Evolutionary conservation across 495 filamentous ascomycete species (phyloP).

Genomic region (Penicillium argentinense): DNA sequence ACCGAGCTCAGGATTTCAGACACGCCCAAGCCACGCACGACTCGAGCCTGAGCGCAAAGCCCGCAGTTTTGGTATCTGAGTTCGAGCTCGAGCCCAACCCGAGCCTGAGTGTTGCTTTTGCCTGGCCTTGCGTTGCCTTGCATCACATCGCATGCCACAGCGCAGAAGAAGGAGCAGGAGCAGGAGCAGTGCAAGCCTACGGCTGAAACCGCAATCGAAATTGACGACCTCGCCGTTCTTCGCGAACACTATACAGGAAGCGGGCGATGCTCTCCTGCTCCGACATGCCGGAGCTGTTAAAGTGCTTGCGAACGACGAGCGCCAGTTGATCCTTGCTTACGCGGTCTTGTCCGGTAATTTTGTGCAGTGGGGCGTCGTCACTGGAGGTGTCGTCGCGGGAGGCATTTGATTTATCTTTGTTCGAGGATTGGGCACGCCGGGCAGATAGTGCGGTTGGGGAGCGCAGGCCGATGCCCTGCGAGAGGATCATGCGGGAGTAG

Average conservation of each 20-base stretch:
- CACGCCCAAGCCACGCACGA: background rate
- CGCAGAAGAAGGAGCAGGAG: slow-evolving; percentile 3
- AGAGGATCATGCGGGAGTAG: slow-evolving; percentile 70
- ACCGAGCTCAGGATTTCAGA: background rate
- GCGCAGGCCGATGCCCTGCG: slow-evolving; percentile 65
- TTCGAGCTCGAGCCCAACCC: background rate
- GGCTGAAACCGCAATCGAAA: slow-evolving; percentile 49
- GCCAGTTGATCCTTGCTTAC: slow-evolving; percentile 78
- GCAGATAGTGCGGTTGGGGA: slow-evolving; percentile 47
- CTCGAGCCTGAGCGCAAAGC: background rate
- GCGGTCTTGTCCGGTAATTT: slow-evolving; percentile 51
- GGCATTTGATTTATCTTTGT: slow-evolving; percentile 13
- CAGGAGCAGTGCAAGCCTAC: no score
- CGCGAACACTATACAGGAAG: slow-evolving; percentile 79
- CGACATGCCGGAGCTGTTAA: slow-evolving; percentile 78
- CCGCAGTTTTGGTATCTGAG: no score
- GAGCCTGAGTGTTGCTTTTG: no score
- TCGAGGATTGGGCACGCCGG: slow-evolving; percentile 33
- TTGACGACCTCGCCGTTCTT: slow-evolving; percentile 43
- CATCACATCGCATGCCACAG: slow-evolving; percentile 1
- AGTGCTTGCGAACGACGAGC: slow-evolving; percentile 82
- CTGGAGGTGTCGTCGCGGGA: slow-evolving; percentile 10
- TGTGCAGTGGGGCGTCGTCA: slow-evolving; percentile 24
- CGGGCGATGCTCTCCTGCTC: slow-evolving; percentile 88
- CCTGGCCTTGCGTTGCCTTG: background rate